Conservation (phyloP, 225 moss, liverwort and hornwort species). For the Polytrichum commune region DNA sequence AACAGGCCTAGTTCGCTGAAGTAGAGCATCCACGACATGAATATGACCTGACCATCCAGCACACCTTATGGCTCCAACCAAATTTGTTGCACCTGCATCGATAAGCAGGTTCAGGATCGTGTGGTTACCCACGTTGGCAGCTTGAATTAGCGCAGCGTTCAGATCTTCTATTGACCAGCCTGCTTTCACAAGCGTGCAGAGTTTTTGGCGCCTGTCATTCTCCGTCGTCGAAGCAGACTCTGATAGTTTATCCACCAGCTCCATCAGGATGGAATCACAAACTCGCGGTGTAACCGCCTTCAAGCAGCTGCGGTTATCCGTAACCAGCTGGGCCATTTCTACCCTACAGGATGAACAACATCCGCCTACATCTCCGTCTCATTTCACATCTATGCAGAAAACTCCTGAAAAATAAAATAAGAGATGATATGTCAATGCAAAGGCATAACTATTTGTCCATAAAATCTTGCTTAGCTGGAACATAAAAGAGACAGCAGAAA, state of each 20-base stretch:
- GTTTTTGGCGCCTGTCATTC: conserved; percentile 24
- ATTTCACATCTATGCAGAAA: conserved; percentile 16
- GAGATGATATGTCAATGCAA: conserved; percentile 1
- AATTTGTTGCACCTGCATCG: conserved; percentile 52
- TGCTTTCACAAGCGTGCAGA: conserved; percentile 21
- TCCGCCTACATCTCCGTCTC: conserved; percentile 31
- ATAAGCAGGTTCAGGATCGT: conserved; percentile 36
- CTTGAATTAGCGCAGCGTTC: conserved; percentile 40
- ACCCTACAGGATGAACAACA: conserved; percentile 39
- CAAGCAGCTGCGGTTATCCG: too few relatives aligned
- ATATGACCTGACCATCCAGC: conserved; percentile 55
- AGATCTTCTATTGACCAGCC: conserved; percentile 31
- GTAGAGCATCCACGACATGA: conserved; percentile 46
- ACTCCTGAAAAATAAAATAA: conserved; percentile 15
- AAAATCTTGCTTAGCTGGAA: too few relatives aligned
- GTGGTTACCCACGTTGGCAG: conserved; percentile 41
- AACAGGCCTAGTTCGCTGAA: conserved; percentile 37
- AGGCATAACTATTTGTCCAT: too few relatives aligned
- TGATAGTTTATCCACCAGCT: conserved; percentile 20
- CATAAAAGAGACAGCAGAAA: too few relatives aligned
- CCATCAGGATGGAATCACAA: conserved; percentile 1
- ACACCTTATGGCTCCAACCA: conserved; percentile 51
- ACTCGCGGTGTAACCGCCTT: too few relatives aligned
- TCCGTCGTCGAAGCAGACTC: conserved; percentile 1
- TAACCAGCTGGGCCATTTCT: not conserved